Conservation (phyloP, 2,329 filamentous ascomycete species). For the Fusarium sambucinum region DNA sequence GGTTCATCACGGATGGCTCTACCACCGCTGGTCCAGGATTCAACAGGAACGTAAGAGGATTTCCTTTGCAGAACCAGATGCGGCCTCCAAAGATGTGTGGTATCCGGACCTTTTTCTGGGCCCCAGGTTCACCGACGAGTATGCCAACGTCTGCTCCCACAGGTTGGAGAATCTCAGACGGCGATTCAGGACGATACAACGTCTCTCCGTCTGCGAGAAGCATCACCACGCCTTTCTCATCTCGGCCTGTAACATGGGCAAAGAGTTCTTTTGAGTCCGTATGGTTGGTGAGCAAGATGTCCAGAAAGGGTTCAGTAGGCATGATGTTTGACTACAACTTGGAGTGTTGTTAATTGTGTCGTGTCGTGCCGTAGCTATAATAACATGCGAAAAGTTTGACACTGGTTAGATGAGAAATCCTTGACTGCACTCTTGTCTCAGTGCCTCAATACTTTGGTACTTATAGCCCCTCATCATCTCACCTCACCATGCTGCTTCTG, state of each 20-base stretch:
- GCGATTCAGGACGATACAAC: slow-evolving; percentile 73
- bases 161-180: slow-evolving; percentile 61
- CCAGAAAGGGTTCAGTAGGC: slow-evolving; percentile 56
- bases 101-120: slow-evolving; percentile 70
- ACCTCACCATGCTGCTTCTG: slow-evolving; percentile 11
- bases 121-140: slow-evolving; percentile 70
- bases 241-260: slow-evolving; percentile 76
- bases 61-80: slow-evolving; percentile 76
- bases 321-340: slow-evolving; percentile 22
- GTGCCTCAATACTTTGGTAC: background rate
- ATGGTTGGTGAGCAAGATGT: slow-evolving; percentile 74
- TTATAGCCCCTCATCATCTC: background rate
- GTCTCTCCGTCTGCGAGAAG: slow-evolving; percentile 75
- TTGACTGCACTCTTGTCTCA: background rate
- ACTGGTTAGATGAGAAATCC: background rate
- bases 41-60: slow-evolving; percentile 73
- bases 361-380: background rate
- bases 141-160: slow-evolving; percentile 72
- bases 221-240: slow-evolving; percentile 70
- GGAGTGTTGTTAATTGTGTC: background rate
- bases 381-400: background rate
- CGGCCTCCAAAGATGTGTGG: slow-evolving; percentile 78
- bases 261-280: slow-evolving; percentile 69
- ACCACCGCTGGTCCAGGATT: slow-evolving; percentile 80
- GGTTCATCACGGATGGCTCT: slow-evolving; percentile 78